These are phyloP conservation scores for Eucalyptus virginea DNA, from an alignment of 345 rosid species.

Conservation along the genomic window DNA sequence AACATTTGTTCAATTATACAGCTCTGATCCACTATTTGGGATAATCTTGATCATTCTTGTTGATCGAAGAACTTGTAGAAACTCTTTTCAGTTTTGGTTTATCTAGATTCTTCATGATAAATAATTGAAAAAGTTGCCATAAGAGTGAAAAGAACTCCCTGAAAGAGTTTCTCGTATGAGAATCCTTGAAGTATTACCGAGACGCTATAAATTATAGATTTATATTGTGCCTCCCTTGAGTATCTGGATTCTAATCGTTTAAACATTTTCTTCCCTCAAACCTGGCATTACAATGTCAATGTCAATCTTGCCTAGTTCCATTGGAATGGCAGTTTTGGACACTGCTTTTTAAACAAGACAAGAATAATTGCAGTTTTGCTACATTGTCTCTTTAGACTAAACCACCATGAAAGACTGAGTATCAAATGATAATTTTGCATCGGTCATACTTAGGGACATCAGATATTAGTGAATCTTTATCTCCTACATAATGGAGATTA, in stretches of 20 bases:
- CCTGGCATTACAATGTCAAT: not conserved
- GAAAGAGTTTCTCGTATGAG: not conserved
- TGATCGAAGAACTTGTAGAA: not conserved
- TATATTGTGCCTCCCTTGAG: not conserved
- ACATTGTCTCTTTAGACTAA: not conserved
- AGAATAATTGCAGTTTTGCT: not conserved
- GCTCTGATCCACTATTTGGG: not conserved
- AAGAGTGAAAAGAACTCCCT: not conserved
- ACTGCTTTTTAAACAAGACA: not conserved
- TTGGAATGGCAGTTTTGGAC: not conserved
- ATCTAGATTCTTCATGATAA: not conserved
- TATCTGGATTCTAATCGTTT: not conserved
- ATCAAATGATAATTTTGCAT: not conserved
- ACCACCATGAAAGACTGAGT: not conserved
- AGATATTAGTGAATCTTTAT: not conserved
- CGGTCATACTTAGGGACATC: not conserved
- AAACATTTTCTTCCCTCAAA: not conserved
- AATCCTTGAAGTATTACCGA: not conserved
- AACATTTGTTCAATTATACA: not conserved
- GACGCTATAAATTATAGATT: not conserved
- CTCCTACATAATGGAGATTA: not conserved
- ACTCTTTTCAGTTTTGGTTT: not conserved
- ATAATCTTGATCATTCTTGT: not conserved
- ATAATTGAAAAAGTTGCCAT: not conserved
- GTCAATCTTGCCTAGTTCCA: not conserved